phyloP scores from a whole-genome alignment of 164 flowering plant genomes.

The Berberis vulgaris region DNA sequence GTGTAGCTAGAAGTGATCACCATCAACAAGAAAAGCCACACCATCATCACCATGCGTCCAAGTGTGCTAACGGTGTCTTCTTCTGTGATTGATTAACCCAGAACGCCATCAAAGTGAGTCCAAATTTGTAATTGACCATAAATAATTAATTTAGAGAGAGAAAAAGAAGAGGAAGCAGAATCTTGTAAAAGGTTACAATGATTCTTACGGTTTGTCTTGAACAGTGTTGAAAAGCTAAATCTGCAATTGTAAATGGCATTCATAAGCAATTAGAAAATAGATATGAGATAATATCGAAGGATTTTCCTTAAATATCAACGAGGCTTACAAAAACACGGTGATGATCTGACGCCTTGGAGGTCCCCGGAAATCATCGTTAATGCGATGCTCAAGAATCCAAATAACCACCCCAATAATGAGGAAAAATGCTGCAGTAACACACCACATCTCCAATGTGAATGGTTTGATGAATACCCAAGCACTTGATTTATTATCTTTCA shows the following conservation, averaged over 20 bases:
- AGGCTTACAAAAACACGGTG: not conserved
- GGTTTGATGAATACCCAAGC: conserved; percentile 85
- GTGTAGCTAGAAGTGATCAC: not conserved
- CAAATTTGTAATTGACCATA: not conserved
- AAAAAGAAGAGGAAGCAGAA: no score
- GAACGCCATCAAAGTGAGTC: not conserved
- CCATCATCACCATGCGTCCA: not conserved
- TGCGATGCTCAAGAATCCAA: conserved; percentile 30
- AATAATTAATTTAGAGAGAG: no score
- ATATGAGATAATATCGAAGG: not conserved
- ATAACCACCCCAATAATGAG: conserved; percentile 57
- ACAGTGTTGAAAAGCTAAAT: not conserved
- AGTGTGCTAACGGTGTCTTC: not conserved
- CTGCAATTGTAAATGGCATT: not conserved
- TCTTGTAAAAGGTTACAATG: no score
- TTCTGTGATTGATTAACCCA: not conserved
- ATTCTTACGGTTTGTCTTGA: no score
- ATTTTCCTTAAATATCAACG: not conserved
- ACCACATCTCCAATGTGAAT: conserved; percentile 69
- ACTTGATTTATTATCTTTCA: conserved; percentile 28
- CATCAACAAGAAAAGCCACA: not conserved
- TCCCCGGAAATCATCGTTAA: not conserved
- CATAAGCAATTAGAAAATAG: not conserved
- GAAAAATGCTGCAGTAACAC: conserved; percentile 51
- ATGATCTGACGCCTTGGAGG: not conserved